phyloP scores from a whole-genome alignment of 805 yeast genomes.

The Brettanomyces custersianus region DNA sequence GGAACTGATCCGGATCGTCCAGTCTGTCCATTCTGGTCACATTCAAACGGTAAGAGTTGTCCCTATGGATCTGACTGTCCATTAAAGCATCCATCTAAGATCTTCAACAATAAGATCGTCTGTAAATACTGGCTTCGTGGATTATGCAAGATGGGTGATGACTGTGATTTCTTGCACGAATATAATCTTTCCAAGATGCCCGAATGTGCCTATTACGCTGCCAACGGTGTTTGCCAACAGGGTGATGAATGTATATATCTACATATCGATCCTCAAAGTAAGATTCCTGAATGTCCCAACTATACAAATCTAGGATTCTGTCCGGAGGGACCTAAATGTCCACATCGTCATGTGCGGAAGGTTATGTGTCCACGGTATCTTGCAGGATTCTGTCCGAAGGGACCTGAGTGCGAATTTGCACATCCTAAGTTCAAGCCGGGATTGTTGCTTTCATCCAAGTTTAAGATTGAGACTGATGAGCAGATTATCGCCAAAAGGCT shows the following conservation, averaged over 20 bases:
- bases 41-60: constrained; percentile 52
- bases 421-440: constrained; percentile 67
- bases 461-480: constrained; percentile 36
- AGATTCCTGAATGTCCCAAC: constrained; percentile 79
- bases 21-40: constrained; percentile 63
- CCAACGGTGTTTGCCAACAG: constrained; percentile 82
- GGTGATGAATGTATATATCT: constrained; percentile 88
- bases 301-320: constrained; percentile 83
- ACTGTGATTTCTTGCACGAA: constrained; percentile 94
- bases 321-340: constrained; percentile 82
- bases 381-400: constrained; percentile 91
- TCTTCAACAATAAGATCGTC: constrained; percentile 67
- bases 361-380: constrained; percentile 70
- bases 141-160: constrained; percentile 90
- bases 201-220: constrained; percentile 81
- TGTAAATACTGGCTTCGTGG: constrained; percentile 99
- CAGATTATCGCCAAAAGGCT: constrained; percentile 21
- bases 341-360: constrained; percentile 69
- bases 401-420: constrained; percentile 65
- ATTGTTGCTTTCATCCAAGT: constrained; percentile 32
- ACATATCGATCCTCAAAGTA: constrained; percentile 83
- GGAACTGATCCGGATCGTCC: constrained; percentile 88
- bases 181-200: constrained; percentile 93
- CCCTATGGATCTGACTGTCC: constrained; percentile 84
- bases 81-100: constrained; percentile 65